Percentiles rank a stretch among this genome's conserved stretches.
Evolutionary conservation across 202 grass and related monocot species (phyloP).

Genomic region (Brachypodium distachyon): DNA sequence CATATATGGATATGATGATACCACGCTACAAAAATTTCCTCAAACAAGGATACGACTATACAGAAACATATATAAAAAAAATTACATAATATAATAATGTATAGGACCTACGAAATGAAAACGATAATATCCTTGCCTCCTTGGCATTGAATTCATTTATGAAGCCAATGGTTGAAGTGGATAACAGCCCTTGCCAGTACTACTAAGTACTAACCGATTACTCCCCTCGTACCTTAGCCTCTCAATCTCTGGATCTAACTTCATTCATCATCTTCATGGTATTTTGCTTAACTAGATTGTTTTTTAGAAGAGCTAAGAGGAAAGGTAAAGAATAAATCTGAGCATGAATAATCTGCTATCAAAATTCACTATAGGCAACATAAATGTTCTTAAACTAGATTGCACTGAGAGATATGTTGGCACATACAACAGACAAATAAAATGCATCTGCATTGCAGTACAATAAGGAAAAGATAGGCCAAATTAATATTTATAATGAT

Average conservation of each 20-base stretch:
- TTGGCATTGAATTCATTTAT: background rate
- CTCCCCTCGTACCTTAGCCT: background rate
- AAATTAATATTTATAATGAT: slow-evolving; percentile 1
- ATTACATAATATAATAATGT: background rate
- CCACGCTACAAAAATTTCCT: background rate
- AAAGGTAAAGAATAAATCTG: background rate
- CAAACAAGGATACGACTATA: background rate
- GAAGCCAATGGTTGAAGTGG: background rate
- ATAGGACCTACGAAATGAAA: background rate
- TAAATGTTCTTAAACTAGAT: background rate
- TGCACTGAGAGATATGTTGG: background rate
- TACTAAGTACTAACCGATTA: background rate
- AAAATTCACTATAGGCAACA: background rate
- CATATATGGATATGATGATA: background rate
- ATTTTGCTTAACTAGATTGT: background rate
- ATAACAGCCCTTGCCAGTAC: background rate
- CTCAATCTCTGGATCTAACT: background rate
- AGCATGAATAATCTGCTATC: background rate
- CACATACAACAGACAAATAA: background rate
- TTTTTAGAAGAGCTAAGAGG: background rate
- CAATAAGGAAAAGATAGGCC: background rate
- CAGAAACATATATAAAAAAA: background rate
- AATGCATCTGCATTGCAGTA: background rate
- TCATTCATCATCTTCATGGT: background rate
- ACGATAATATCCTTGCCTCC: background rate